Evolutionary conservation across 148 eudicot genomes (phyloP), one percentile per base, ranked within the genome.

Genomic region (Diospyros lotus): DNA sequence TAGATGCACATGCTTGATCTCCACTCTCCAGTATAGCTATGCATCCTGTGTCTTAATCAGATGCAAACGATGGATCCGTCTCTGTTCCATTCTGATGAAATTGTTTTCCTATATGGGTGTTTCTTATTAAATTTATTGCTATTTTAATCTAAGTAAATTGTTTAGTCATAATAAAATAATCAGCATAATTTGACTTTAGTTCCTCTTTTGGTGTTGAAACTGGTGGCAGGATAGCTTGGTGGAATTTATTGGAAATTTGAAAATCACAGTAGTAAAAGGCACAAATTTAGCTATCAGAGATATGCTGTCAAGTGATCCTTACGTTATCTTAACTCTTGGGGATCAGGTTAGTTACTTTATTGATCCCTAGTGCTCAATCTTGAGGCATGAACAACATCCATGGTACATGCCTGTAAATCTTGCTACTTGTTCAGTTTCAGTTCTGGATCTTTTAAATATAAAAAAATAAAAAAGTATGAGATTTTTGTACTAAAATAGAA

Each of bases 231-330:
- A 87, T 79, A 92, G 92, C 73, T 86, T 88, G 95, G 93, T 89
- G 66, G 97, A 94, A 76, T 92, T 86, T 75, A 87, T 94, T 74
- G 98, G 98, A 79, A 76, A 82, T 66, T 68, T 94, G 81, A 94
- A 90, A 79, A 82, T 90, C 69, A 92, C 83, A 82, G 92, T 94
- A 76, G 55, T 88, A 5, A 94, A 94, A 83, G 98, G 98, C 76
- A 87, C 83, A 42, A 92, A 92, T 87, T 79, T 94, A 75, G 98
- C 97, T 38, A 73, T 94, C 72, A 87, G 98, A 87, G 98, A 94
- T 80, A 87, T 94, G 92, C 78, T 90, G 71, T 81, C 98, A 38
- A 94, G 98, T 77, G 98, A 94, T 71, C 98, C 98, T 54, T 94
- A 94, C 66, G 98, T 92, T 66, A 81, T 92, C 72, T 85, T 94